phyloP scores from a whole-genome alignment of 768 basidiomycete species.

The Agaricus subrufescens region DNA sequence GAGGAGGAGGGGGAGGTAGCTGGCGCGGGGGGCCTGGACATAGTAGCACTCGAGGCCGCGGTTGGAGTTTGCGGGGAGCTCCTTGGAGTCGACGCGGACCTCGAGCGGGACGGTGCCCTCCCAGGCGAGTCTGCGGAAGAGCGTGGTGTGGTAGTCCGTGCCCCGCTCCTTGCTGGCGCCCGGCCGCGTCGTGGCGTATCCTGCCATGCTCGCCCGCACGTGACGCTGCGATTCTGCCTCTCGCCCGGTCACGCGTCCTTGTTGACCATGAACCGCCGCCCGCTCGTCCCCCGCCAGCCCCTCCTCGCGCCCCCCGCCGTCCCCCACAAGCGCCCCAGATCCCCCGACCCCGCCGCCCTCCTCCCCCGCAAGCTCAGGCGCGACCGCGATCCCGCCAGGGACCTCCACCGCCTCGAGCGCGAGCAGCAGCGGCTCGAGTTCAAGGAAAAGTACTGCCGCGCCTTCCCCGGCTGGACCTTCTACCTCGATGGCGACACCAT shows the following conservation, averaged over 20 bases:
- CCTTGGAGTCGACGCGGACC: slow-evolving; percentile 84
- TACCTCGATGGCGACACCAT: slow-evolving; percentile 69
- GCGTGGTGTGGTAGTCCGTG: slow-evolving; percentile 59
- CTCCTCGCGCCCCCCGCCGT: slow-evolving; percentile 25
- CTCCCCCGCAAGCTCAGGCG: not conserved
- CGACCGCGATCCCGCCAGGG: slow-evolving; percentile 18
- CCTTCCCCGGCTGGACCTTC: slow-evolving; percentile 82
- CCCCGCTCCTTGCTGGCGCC: slow-evolving; percentile 29
- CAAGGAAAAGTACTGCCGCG: slow-evolving; percentile 75
- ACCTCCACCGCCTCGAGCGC: slow-evolving; percentile 37
- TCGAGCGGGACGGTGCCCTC: slow-evolving; percentile 88
- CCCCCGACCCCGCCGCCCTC: not conserved
- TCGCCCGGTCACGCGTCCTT: slow-evolving; percentile 15
- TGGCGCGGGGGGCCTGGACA: slow-evolving; percentile 85
- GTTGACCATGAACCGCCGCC: slow-evolving; percentile 47
- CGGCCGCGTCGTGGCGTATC: slow-evolving; percentile 49
- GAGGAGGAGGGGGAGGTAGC: slow-evolving; percentile 88
- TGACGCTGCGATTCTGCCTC: not conserved
- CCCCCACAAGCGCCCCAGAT: slow-evolving; percentile 15
- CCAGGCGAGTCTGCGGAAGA: slow-evolving; percentile 88
- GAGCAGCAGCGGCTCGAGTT: slow-evolving; percentile 66
- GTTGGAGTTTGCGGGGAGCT: slow-evolving; percentile 87
- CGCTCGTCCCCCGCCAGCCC: slow-evolving; percentile 36
- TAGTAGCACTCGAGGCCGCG: slow-evolving; percentile 88
- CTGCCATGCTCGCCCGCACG: slow-evolving; percentile 33